Conservation (phyloP, 371 early-diverging fungal species). For the Mucor plumbeus region DNA sequence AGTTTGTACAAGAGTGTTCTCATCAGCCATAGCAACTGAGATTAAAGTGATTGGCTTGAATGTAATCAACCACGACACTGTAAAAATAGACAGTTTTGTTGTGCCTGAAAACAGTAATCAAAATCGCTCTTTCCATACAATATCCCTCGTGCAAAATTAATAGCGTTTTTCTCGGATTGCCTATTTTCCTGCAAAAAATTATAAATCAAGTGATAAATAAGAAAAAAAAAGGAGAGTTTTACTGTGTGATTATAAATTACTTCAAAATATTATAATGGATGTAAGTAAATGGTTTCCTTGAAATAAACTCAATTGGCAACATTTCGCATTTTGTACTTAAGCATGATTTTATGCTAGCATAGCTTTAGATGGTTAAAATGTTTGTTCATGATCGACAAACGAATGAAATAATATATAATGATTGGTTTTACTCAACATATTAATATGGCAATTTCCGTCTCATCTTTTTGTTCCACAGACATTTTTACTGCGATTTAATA, state of each 20-base stretch:
- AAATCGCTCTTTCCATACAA: neutral
- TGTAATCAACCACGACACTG: neutral
- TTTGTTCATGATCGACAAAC: neutral
- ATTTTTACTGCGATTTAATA: neutral
- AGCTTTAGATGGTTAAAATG: neutral
- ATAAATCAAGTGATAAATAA: neutral
- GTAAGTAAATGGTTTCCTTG: neutral
- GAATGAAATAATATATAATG: neutral
- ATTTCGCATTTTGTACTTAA: neutral
- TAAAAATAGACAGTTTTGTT: neutral
- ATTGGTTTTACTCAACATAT: neutral
- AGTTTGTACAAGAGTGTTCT: neutral
- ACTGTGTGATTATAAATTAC: neutral
- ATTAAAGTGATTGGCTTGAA: neutral
- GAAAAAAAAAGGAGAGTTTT: too few species aligned
- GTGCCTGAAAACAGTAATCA: neutral
- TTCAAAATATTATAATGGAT: neutral
- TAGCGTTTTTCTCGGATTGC: neutral
- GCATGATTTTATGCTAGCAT: neutral
- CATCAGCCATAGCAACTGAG: neutral
- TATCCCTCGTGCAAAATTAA: conserved; percentile 1
- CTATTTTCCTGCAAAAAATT: neutral
- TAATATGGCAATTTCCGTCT: neutral
- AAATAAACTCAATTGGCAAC: neutral
- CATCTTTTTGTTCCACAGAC: neutral